Conservation (phyloP, 2,329 filamentous ascomycete genomes). For the Tolypocladium ophioglossoides region DNA sequence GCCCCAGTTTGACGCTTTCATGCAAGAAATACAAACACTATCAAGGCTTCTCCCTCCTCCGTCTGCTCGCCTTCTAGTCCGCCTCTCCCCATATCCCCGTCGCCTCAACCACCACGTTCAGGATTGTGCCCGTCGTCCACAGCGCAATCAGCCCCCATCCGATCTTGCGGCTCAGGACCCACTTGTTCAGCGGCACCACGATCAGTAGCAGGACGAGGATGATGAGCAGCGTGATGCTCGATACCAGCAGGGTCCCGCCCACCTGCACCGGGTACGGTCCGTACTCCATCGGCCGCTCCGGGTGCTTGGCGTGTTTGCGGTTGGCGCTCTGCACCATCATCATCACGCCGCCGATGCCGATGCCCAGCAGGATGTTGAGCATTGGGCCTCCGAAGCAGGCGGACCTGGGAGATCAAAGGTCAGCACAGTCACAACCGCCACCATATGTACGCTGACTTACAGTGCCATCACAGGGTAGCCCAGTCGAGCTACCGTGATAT, state of each 20-base stretch:
- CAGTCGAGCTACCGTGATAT: constrained; percentile 86
- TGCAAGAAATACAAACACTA: not conserved
- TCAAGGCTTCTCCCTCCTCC: not conserved
- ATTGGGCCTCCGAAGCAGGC: constrained; percentile 98
- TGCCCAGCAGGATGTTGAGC: constrained; percentile 91
- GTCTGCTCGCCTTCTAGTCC: constrained; percentile 2
- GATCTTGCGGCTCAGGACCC: constrained; percentile 74
- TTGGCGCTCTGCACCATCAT: constrained; percentile 69
- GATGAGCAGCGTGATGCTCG: constrained; percentile 69
- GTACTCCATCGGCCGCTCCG: constrained; percentile 52
- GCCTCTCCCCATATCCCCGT: constrained; percentile 37
- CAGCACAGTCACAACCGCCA: not conserved
- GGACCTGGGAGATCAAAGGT: constrained; percentile 33
- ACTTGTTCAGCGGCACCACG: constrained; percentile 73
- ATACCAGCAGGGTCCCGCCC: constrained; percentile 75
- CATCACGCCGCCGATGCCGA: constrained; percentile 82
- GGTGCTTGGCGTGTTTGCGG: constrained; percentile 55
- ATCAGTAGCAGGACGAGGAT: constrained; percentile 72
- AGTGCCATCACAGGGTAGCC: constrained; percentile 95
- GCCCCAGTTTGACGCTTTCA: not conserved
- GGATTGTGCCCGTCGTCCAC: constrained; percentile 70
- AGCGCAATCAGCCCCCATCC: constrained; percentile 70
- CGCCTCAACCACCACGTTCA: constrained; percentile 75
- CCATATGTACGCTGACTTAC: constrained; percentile 27
- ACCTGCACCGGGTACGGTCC: constrained; percentile 76